Conservation (phyloP, 1,139 yeast species). For the Insectozyma bohioensis region DNA sequence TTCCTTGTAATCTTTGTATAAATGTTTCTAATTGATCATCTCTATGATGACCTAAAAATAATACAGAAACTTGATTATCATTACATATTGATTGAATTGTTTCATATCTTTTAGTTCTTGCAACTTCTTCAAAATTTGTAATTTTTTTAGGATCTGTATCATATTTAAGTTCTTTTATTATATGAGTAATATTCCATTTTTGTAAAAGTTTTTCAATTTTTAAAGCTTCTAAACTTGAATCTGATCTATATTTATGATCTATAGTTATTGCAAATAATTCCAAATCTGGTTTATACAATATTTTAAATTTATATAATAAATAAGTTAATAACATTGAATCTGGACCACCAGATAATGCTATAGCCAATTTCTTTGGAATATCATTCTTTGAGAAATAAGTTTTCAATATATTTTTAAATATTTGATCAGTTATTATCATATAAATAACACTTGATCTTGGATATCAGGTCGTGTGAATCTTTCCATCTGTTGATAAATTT, state of each 20-base stretch:
- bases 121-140: constrained; percentile 54
- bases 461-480: constrained; percentile 6
- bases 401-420: constrained; percentile 5
- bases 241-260: constrained; percentile 53
- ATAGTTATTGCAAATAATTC: constrained; percentile 53
- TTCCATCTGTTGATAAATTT: too few species aligned
- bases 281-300: constrained; percentile 18
- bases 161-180: constrained; percentile 36
- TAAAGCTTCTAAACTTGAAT: constrained; percentile 49
- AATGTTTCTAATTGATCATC: constrained; percentile 78
- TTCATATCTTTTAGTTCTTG: constrained; percentile 53
- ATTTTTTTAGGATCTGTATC: constrained; percentile 21
- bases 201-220: constrained; percentile 33
- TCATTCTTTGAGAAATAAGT: constrained; percentile 7
- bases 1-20: constrained; percentile 51
- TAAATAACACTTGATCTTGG: background rate
- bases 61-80: constrained; percentile 21
- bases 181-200: constrained; percentile 42
- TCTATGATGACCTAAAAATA: constrained; percentile 65
- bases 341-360: constrained; percentile 78
- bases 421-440: constrained; percentile 8
- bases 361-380: constrained; percentile 19
- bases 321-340: constrained; percentile 72
- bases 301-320: constrained; percentile 35
- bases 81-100: constrained; percentile 39